Conservation (phyloP, 495 filamentous ascomycete genomes). For the Xylaria palmicola region DNA sequence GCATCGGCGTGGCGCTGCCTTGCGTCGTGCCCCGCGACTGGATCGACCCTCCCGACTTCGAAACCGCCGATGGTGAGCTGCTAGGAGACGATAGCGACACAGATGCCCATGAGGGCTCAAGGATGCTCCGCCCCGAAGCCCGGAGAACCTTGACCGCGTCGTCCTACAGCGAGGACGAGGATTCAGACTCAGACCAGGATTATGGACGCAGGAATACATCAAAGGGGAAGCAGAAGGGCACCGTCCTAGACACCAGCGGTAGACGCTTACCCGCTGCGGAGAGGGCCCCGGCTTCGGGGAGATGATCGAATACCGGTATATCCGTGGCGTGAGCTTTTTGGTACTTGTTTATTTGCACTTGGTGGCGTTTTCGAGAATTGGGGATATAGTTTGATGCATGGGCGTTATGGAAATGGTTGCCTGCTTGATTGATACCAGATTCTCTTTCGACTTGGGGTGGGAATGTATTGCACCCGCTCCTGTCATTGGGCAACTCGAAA, state of each 20-base stretch:
- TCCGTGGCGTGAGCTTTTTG: not conserved
- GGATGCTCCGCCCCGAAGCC: constrained; percentile 48
- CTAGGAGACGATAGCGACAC: constrained; percentile 54
- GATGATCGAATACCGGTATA: constrained; percentile 17
- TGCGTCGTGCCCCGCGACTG: constrained; percentile 79
- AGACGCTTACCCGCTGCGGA: constrained; percentile 42
- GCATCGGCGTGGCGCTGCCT: constrained; percentile 70
- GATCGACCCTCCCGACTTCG: constrained; percentile 72
- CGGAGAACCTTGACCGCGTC: constrained; percentile 17
- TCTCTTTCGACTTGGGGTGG: not conserved
- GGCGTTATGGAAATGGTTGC: constrained; percentile 18
- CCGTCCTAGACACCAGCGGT: constrained; percentile 37
- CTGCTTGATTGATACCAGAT: constrained; percentile 1
- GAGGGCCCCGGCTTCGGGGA: constrained; percentile 36
- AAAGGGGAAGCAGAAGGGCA: constrained; percentile 32
- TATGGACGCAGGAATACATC: constrained; percentile 25
- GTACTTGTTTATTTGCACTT: constrained; percentile 27
- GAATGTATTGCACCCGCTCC: not conserved
- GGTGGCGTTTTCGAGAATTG: constrained; percentile 24
- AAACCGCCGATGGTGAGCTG: constrained; percentile 67
- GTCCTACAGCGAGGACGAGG: constrained; percentile 16
- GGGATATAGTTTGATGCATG: constrained; percentile 14
- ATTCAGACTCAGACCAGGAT: constrained; percentile 31
- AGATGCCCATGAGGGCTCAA: constrained; percentile 47
- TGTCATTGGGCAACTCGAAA: not conserved